Evolutionary conservation across 495 filamentous ascomycete species (phyloP).

Genomic region (Penicillium alfredii): DNA sequence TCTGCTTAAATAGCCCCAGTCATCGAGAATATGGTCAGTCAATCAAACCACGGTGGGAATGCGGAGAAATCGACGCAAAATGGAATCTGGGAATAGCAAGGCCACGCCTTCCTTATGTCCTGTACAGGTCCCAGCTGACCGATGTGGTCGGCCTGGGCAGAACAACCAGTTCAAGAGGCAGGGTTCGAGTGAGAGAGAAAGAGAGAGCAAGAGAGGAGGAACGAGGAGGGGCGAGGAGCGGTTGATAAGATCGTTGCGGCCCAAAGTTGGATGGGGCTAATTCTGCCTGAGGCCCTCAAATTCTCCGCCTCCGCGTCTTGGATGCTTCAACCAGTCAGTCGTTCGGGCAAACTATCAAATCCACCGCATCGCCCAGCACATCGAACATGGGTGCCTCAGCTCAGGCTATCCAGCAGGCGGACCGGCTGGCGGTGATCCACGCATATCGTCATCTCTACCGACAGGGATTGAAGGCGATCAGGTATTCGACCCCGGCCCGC

Average conservation of each 20-base stretch:
- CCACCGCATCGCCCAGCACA: too few relatives aligned
- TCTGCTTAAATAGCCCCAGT: too few relatives aligned
- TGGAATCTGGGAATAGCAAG: too few relatives aligned
- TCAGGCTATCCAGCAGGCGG: conserved; percentile 12
- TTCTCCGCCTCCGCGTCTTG: conserved; percentile 4
- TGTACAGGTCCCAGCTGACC: too few relatives aligned
- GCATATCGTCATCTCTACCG: conserved; percentile 79
- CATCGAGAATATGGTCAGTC: too few relatives aligned
- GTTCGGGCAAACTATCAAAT: too few relatives aligned
- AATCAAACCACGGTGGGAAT: too few relatives aligned
- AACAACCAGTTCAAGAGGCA: too few relatives aligned
- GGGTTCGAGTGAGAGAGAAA: background rate
- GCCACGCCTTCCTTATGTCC: too few relatives aligned
- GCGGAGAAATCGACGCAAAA: too few relatives aligned
- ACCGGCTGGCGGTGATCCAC: conserved; percentile 47
- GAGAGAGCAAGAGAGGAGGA: background rate
- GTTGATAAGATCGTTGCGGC: conserved; percentile 21
- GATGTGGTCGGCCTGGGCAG: too few relatives aligned
- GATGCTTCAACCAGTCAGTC: conserved; percentile 4
- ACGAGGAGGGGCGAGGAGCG: conserved; percentile 2
- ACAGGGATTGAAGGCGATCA: conserved; percentile 66
- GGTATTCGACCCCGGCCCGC: conserved; percentile 72
- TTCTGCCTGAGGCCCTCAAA: conserved; percentile 18
- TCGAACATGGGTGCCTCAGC: conserved; percentile 10
- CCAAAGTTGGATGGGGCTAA: conserved; percentile 22